A percentile compares a stretch with the other conserved stretches of the same genome.
phyloP scores from a whole-genome alignment of 768 basidiomycete species.

The Kwoniella heveanensis region DNA sequence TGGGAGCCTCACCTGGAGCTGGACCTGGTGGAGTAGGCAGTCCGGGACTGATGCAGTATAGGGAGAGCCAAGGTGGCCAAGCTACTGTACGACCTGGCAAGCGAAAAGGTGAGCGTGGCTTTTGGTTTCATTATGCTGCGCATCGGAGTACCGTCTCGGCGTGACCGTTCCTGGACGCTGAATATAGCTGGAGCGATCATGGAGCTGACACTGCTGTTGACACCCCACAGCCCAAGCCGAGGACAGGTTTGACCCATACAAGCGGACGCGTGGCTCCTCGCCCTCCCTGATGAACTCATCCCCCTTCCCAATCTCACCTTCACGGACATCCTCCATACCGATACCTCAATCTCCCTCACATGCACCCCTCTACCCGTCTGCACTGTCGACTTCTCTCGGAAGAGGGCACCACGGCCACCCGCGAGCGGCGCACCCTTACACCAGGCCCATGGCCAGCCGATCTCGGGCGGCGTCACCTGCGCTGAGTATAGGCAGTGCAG shows the following conservation, averaged over 20 bases:
- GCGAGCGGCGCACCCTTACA: slow-evolving; percentile 35
- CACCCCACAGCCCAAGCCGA: slow-evolving; percentile 41
- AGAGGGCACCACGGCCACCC: slow-evolving; percentile 4
- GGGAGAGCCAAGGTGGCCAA: slow-evolving; percentile 38
- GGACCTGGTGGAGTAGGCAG: slow-evolving; percentile 27
- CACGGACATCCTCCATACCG: slow-evolving; percentile 32
- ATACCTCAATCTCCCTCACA: slow-evolving; percentile 45
- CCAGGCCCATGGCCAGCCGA: slow-evolving; percentile 36
- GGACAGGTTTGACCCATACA: slow-evolving; percentile 52
- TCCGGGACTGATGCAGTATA: slow-evolving; percentile 47
- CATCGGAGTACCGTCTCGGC: too few relatives aligned
- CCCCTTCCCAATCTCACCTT: slow-evolving; percentile 35
- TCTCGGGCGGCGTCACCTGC: slow-evolving; percentile 46
- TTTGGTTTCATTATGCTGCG: too few relatives aligned
- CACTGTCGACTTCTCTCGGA: slow-evolving; percentile 12
- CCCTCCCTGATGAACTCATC: slow-evolving; percentile 24
- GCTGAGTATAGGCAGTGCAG: slow-evolving; percentile 42
- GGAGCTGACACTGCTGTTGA: neutral
- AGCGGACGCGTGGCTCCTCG: slow-evolving; percentile 45
- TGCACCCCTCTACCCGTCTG: slow-evolving; percentile 26
- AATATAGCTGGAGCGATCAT: too few relatives aligned
- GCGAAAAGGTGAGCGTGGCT: slow-evolving; percentile 45
- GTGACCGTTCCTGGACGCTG: too few relatives aligned
- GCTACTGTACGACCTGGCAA: slow-evolving; percentile 49
- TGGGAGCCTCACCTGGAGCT: slow-evolving; percentile 38